Evolutionary conservation across 352 stramenopile species (phyloP), one percentile per base, ranked within the genome.

Genomic region (Pythium grandisporangium): DNA sequence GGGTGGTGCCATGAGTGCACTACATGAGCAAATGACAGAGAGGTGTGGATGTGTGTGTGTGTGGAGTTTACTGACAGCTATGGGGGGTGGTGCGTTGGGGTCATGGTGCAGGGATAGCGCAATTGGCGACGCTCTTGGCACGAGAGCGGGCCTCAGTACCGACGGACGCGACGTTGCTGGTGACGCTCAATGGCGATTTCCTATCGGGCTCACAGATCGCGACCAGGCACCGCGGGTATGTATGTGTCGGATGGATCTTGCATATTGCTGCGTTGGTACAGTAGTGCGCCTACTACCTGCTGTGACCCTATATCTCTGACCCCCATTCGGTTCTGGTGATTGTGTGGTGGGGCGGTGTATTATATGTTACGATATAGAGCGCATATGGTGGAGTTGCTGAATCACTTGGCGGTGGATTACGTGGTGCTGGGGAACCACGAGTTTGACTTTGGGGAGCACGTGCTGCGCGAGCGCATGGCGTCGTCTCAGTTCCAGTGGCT

Each of bases 341-440:
- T n/a, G n/a, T n/a, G n/a, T n/a, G n/a, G n/a, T n/a, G n/a, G n/a
- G n/a, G n/a, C n/a, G n/a, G n/a, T n/a, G 8, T 32, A 13, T 8
- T 32, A 13, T 32, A 13, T 32, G 27, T 8, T 32, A 13, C 22
- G 23, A 11, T 20, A 37, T 20, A 87, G 74, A 6, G 71, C 63
- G 5, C 71, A 85, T 52, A 89, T 89, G 71, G 73, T 89, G 35
- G 71, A 83, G 38, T 36, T 89, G 14, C 65, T 89, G 55, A 85
- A 89, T 51, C 66, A 82, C 30, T 49, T 89, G 30, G 63, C 53
- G 10, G 73, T 89, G 32, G 58, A 81, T 25, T 89, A 84, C 51
- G 67, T 85, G 21, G 75, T 89, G 19, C 37, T 85, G 45, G 76
- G 76, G 25, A 89, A 89, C 53, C 76, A 89, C 58, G 76, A 89